Percentiles rank a stretch among this genome's conserved stretches.
Evolutionary conservation across 805 yeast species (phyloP).

Genomic region (Nadsonia fulvescens): DNA sequence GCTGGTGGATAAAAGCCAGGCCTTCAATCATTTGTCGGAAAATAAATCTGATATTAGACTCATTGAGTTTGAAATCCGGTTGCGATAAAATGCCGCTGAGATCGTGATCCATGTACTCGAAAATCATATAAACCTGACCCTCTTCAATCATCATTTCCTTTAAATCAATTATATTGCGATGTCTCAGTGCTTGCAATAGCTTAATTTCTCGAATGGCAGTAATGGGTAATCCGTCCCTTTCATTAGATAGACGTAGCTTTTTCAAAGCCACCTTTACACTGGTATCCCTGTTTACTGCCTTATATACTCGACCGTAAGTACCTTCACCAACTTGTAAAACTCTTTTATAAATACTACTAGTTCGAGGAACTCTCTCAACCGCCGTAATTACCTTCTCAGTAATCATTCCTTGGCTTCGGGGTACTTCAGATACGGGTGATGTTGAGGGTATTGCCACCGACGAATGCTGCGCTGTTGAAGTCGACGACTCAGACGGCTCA

Average conservation of each 20-base stretch:
- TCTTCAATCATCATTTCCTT: constrained; percentile 78
- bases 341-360: constrained; percentile 34
- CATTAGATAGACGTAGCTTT: constrained; percentile 64
- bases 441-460: no score
- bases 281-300: constrained; percentile 58
- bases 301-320: constrained; percentile 90
- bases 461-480: no score
- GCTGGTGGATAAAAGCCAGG: constrained; percentile 56
- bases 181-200: constrained; percentile 64
- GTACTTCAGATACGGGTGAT: no score
- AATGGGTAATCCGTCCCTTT: constrained; percentile 89
- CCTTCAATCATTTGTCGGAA: constrained; percentile 64
- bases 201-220: constrained; percentile 89
- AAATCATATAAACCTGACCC: constrained; percentile 65
- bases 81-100: constrained; percentile 74
- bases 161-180: constrained; percentile 64
- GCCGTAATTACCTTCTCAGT: no score
- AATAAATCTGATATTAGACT: constrained; percentile 61
- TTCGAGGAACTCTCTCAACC: no score
- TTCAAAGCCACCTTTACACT: constrained; percentile 71
- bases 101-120: constrained; percentile 89
- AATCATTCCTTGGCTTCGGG: no score
- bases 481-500: no score
- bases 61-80: constrained; percentile 42
- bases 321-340: constrained; percentile 96